Percentiles rank a stretch among this genome's conserved stretches.
Conservation (phyloP, 148 eudicot genomes). For the Diospyros kaki region DNA sequence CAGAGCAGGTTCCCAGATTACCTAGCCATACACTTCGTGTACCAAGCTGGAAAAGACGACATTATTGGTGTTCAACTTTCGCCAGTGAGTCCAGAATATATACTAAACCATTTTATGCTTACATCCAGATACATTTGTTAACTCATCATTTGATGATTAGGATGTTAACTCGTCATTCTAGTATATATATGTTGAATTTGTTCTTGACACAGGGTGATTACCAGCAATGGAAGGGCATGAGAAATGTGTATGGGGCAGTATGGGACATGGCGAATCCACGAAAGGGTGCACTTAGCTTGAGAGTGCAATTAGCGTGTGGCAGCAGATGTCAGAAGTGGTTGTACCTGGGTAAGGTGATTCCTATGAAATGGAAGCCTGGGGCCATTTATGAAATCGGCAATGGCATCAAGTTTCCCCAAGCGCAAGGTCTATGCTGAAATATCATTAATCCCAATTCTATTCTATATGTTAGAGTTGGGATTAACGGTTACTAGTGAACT, state of each 20-base stretch:
- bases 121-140: too few relatives aligned
- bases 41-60: conserved; percentile 48
- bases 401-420: neutral
- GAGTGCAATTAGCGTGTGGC: conserved; percentile 32
- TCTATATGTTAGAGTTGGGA: neutral
- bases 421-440: neutral
- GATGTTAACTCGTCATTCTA: neutral
- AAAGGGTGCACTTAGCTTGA: conserved; percentile 24
- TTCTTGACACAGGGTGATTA: conserved; percentile 37
- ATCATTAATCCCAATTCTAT: neutral
- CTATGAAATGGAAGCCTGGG: conserved; percentile 39
- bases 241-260: conserved; percentile 48
- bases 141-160: too few relatives aligned
- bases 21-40: conserved; percentile 45
- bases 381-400: conserved; percentile 23
- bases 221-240: conserved; percentile 51
- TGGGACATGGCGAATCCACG: conserved; percentile 66
- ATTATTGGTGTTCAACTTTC: conserved; percentile 40
- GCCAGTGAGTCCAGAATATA: conserved; percentile 28
- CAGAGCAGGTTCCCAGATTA: conserved; percentile 45
- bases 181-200: neutral
- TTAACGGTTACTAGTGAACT: neutral
- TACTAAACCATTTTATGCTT: too few relatives aligned
- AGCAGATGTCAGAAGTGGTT: conserved; percentile 32
- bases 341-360: conserved; percentile 23